Evolutionary conservation across 305 asterid species (phyloP).

Genomic region (Rubia tinctorum): DNA sequence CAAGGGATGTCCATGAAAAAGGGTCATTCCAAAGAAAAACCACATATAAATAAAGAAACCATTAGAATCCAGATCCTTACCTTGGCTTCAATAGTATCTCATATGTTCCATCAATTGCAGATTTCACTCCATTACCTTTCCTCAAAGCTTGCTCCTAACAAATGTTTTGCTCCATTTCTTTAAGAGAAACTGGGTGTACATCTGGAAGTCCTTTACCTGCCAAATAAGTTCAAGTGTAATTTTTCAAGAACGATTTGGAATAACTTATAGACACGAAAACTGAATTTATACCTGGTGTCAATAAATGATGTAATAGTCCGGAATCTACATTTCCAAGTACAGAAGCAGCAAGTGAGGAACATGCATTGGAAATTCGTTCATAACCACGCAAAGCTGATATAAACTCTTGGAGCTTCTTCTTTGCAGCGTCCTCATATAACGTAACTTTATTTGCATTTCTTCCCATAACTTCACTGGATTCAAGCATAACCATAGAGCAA

Average conservation of each 20-base stretch:
- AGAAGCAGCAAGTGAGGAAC: conserved; percentile 56
- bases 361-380: conserved; percentile 61
- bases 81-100: too few relatives aligned
- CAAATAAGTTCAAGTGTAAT: conserved; percentile 25
- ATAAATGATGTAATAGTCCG: conserved; percentile 58
- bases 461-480: conserved; percentile 82
- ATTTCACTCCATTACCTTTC: too few relatives aligned
- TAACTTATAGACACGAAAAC: conserved; percentile 13
- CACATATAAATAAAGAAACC: too few relatives aligned
- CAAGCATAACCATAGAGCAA: conserved; percentile 25
- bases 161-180: too few relatives aligned
- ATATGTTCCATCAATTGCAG: too few relatives aligned
- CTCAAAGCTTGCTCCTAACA: too few relatives aligned
- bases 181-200: too few relatives aligned
- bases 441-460: conserved; percentile 88
- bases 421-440: conserved; percentile 88
- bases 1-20: too few relatives aligned
- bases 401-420: conserved; percentile 90
- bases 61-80: too few relatives aligned
- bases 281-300: conserved; percentile 57
- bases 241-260: conserved; percentile 24
- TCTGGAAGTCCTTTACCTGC: too few relatives aligned
- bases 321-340: conserved; percentile 60
- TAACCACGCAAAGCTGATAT: conserved; percentile 89
- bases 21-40: too few relatives aligned